phyloP scores from a whole-genome alignment of 1,284 basidiomycete species.

The Jaminaea rosea region DNA sequence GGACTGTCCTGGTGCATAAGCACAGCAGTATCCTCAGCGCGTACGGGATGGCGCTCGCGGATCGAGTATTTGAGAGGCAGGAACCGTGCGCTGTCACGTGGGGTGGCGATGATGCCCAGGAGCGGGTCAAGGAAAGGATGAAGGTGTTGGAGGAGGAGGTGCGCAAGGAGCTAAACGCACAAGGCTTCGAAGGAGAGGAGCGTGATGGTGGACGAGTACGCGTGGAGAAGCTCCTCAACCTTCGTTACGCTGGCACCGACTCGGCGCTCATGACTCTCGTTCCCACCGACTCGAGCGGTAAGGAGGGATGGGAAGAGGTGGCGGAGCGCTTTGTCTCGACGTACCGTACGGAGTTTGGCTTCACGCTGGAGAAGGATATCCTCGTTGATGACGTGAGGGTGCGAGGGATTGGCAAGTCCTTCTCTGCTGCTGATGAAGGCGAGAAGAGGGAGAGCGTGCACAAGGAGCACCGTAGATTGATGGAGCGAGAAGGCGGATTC shows the following conservation, averaged over 20 bases:
- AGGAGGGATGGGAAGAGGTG: constrained; percentile 61
- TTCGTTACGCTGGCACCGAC: constrained; percentile 58
- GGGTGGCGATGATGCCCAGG: constrained; percentile 16
- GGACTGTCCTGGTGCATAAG: constrained; percentile 71
- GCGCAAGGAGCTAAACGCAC: constrained; percentile 59
- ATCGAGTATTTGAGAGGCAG: constrained; percentile 66
- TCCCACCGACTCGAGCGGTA: constrained; percentile 48
- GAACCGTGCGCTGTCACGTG: constrained; percentile 72
- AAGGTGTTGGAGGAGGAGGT: constrained; percentile 53
- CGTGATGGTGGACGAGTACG: constrained; percentile 57
- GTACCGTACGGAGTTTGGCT: constrained; percentile 62
- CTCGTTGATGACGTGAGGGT: constrained; percentile 88
- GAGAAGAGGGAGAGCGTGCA: constrained; percentile 73
- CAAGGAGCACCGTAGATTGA: constrained; percentile 53
- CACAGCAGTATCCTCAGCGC: constrained; percentile 81
- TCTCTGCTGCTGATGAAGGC: constrained; percentile 68
- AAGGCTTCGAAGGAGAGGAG: constrained; percentile 66
- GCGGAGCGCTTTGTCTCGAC: constrained; percentile 61
- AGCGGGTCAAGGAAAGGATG: constrained; percentile 58
- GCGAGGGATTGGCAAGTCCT: constrained; percentile 69
- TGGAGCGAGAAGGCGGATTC: constrained; percentile 45
- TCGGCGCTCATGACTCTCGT: constrained; percentile 80
- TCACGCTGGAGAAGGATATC: constrained; percentile 69
- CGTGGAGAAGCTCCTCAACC: constrained; percentile 71
- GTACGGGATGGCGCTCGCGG: constrained; percentile 78